These are phyloP conservation scores for Carex littledalei DNA, from an alignment of 176 grass and related monocot species.

Conservation along the genomic window DNA sequence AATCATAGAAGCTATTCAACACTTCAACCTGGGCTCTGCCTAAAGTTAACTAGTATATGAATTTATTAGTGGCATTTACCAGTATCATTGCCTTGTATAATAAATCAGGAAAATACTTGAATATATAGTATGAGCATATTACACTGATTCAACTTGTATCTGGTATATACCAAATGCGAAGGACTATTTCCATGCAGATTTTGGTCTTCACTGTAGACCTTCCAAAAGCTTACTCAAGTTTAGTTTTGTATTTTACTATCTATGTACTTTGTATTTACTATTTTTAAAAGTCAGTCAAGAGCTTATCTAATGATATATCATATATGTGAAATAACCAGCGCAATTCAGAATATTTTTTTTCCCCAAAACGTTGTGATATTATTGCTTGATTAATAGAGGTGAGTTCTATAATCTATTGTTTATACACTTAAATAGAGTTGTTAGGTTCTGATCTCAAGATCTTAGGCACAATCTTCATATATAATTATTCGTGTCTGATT, in stretches of 20 bases:
- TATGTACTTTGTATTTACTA: background rate
- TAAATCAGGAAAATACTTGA: background rate
- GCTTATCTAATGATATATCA: background rate
- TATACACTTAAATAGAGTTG: background rate
- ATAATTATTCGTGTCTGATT: too few species aligned
- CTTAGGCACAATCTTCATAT: background rate
- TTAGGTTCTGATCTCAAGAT: background rate
- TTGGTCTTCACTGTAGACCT: background rate
- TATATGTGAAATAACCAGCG: background rate
- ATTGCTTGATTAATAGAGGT: background rate
- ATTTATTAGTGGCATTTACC: background rate
- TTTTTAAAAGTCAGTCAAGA: background rate
- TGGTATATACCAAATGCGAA: background rate
- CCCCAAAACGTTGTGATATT: background rate
- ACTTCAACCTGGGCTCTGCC: conserved; percentile 65
- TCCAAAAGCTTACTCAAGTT: background rate
- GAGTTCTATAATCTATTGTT: background rate
- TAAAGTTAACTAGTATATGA: conserved; percentile 8
- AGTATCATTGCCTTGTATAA: conserved; percentile 1
- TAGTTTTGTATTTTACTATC: background rate
- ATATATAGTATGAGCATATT: background rate
- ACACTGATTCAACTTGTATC: background rate
- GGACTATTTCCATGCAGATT: background rate
- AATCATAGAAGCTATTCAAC: conserved; percentile 73
- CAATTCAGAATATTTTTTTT: background rate